Conservation (phyloP, 176 grass and related monocot species). For the Themeda triandra region DNA sequence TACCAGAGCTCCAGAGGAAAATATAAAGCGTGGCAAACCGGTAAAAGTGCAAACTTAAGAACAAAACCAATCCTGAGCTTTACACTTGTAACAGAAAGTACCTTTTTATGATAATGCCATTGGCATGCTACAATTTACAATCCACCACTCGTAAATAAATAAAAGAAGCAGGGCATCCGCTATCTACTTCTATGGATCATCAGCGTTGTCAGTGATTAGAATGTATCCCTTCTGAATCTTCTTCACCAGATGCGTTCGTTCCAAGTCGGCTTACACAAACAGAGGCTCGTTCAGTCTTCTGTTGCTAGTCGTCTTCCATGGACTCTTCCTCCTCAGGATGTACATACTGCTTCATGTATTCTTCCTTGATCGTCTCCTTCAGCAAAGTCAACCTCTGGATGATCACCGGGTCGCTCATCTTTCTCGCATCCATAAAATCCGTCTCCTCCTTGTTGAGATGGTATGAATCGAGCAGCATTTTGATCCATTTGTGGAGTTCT, state of each 20-base stretch:
- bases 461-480: conserved; percentile 87
- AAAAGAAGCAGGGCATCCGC: neutral
- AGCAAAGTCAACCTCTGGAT: conserved; percentile 80
- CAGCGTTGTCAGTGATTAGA: neutral
- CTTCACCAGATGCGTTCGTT: neutral
- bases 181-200: neutral
- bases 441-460: conserved; percentile 90
- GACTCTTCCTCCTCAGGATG: conserved; percentile 50
- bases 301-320: neutral
- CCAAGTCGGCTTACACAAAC: neutral
- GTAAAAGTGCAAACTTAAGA: neutral
- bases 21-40: too few relatives aligned
- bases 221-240: neutral
- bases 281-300: conserved; percentile 11
- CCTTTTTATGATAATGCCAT: neutral
- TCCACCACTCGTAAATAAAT: neutral
- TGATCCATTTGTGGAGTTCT: conserved; percentile 87
- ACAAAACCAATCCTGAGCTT: neutral
- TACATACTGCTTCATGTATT: conserved; percentile 68
- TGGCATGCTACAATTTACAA: neutral
- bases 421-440: conserved; percentile 65
- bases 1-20: too few relatives aligned
- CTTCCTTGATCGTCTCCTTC: conserved; percentile 74
- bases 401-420: conserved; percentile 74
- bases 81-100: neutral